Evolutionary conservation across 2,329 filamentous ascomycete species (phyloP).

Genomic region (Neofusicoccum laricinum): DNA sequence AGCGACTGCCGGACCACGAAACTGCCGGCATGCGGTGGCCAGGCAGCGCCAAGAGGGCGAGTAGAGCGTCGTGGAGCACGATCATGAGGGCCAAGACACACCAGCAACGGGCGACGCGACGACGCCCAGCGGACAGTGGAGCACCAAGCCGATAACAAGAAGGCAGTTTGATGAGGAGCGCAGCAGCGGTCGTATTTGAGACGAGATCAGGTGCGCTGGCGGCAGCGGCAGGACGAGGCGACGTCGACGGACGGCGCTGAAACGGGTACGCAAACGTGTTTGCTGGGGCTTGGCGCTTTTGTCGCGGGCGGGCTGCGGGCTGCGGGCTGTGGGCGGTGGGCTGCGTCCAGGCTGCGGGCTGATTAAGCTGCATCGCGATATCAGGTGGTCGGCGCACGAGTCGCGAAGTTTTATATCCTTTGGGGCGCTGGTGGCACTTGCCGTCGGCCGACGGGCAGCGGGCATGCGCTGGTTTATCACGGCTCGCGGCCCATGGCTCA

Average conservation of each 20-base stretch:
- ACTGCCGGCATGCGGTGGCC: neutral
- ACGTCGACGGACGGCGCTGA: neutral
- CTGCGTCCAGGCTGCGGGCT: neutral
- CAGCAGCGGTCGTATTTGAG: neutral
- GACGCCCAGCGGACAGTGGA: neutral
- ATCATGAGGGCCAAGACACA: neutral
- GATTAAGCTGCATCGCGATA: slow-evolving; percentile 4
- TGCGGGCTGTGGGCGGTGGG: neutral
- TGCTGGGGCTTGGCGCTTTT: neutral
- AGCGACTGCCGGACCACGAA: neutral
- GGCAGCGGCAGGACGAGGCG: neutral
- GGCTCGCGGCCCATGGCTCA: neutral
- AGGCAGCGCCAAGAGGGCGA: neutral
- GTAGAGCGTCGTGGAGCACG: neutral
- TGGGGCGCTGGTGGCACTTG: neutral
- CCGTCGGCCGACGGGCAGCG: slow-evolving; percentile 4
- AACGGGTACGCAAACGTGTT: neutral
- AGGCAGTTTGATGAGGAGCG: neutral
- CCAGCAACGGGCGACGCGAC: neutral
- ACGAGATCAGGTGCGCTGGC: no score
- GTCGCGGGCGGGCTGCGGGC: neutral
- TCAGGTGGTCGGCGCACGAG: slow-evolving; percentile 6
- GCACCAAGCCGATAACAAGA: neutral
- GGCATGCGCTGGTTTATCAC: neutral
- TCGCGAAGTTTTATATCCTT: slow-evolving; percentile 8